phyloP scores from a whole-genome alignment of 176 grass and related monocot species.

The Chloris gayana region DNA sequence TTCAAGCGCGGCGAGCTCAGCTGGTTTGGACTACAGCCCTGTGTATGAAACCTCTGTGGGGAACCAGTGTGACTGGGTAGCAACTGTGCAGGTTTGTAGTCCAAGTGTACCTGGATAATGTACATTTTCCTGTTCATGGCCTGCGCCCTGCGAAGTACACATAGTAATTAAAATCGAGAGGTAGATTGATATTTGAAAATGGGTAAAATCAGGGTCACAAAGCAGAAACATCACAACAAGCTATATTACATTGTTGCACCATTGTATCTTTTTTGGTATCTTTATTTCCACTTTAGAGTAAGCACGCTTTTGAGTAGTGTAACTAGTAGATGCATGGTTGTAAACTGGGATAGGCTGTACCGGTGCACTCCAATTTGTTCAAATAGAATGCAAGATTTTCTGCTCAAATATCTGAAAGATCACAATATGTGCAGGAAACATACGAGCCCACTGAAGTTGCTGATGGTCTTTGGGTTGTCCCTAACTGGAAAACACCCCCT shows the following conservation, averaged over 20 bases:
- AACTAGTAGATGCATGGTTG: background rate
- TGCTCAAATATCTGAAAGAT: constrained; percentile 16
- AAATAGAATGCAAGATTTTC: background rate
- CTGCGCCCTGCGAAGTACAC: background rate
- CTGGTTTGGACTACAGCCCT: constrained; percentile 69
- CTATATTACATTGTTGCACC: background rate
- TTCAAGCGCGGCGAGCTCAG: constrained; percentile 53
- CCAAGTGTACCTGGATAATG: background rate
- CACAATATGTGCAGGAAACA: constrained; percentile 51
- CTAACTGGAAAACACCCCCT: constrained; percentile 79
- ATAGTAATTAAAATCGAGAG: background rate
- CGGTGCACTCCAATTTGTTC: background rate
- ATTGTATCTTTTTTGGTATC: background rate
- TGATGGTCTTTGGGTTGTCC: constrained; percentile 90
- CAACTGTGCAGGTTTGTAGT: constrained; percentile 58
- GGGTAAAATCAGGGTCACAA: background rate
- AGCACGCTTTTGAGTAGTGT: background rate
- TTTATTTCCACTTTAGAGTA: background rate
- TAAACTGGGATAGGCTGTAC: background rate
- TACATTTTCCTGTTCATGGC: background rate
- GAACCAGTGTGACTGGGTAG: constrained; percentile 72
- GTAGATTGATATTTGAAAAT: background rate
- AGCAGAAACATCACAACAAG: background rate
- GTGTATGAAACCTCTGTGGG: constrained; percentile 66
- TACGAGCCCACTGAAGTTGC: constrained; percentile 67